Percentiles rank a stretch among this genome's conserved stretches.
Conservation (phyloP, 169 alveolate genomes). For the Plasmodium vivax region DNA sequence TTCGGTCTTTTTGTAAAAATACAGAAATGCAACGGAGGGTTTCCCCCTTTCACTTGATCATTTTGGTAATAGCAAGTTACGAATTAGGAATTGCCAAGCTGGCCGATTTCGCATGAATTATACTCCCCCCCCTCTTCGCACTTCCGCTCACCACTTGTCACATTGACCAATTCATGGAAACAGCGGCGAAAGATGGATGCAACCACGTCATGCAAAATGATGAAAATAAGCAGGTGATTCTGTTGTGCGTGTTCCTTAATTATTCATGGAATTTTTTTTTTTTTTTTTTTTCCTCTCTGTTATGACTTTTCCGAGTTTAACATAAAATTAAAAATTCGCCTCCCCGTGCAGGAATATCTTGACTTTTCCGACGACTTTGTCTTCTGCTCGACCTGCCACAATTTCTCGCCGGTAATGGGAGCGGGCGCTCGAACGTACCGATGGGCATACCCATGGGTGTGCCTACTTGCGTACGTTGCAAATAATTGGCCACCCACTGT, state of each 20-base stretch:
- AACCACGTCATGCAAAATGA: not conserved
- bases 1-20: not conserved
- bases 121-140: not conserved
- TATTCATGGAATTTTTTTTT: not conserved
- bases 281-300: not conserved
- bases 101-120: not conserved
- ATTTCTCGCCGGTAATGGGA: slow-evolving; percentile 39
- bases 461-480: not conserved
- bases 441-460: no score
- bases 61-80: not conserved
- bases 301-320: not conserved
- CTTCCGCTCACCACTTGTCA: not conserved
- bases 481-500: not conserved
- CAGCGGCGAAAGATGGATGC: slow-evolving; percentile 13
- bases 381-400: slow-evolving; percentile 15
- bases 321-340: not conserved
- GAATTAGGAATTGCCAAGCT: not conserved
- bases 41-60: not conserved
- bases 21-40: not conserved
- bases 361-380: slow-evolving; percentile 61
- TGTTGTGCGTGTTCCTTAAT: not conserved
- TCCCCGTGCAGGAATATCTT: slow-evolving; percentile 2
- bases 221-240: slow-evolving; percentile 18
- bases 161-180: slow-evolving; percentile 32
- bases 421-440: not conserved